Percentiles rank a stretch among this genome's conserved stretches.
phyloP scores from a whole-genome alignment of 805 yeast genomes.

The Metschnikowia henanensis region DNA sequence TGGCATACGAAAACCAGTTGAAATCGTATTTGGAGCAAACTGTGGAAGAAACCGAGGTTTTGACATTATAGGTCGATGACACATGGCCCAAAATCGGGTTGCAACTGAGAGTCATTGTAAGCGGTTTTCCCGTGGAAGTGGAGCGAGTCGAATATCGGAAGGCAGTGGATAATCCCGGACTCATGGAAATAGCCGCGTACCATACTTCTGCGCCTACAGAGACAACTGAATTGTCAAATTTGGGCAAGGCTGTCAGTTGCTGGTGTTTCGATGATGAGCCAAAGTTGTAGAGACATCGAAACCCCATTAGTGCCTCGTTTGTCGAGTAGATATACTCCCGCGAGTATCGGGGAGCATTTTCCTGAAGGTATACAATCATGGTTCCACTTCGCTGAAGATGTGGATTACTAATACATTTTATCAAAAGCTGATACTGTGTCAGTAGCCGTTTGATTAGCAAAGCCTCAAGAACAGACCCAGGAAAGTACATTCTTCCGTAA shows the following conservation, averaged over 20 bases:
- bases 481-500: constrained; percentile 88
- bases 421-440: constrained; percentile 57
- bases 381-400: constrained; percentile 52
- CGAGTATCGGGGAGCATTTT: constrained; percentile 59
- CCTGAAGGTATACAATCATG: constrained; percentile 70
- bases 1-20: constrained; percentile 86
- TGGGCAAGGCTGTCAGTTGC: constrained; percentile 24
- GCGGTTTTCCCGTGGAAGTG: constrained; percentile 83
- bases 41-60: constrained; percentile 71
- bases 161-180: constrained; percentile 89
- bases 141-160: constrained; percentile 83
- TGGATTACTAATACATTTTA: constrained; percentile 75
- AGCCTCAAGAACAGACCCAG: constrained; percentile 85
- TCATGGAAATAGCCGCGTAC: constrained; percentile 80
- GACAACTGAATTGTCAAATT: constrained; percentile 60
- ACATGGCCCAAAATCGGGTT: constrained; percentile 92
- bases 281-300: constrained; percentile 74
- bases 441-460: constrained; percentile 70
- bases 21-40: constrained; percentile 86
- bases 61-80: constrained; percentile 83
- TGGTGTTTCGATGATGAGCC: constrained; percentile 24
- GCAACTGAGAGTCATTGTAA: constrained; percentile 80
- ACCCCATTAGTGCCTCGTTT: constrained; percentile 80
- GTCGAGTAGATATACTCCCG: constrained; percentile 81
- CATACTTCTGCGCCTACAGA: constrained; percentile 86